These are phyloP conservation scores for Calonectria naviculata DNA, from an alignment of 2,329 filamentous ascomycete species.

Conservation along the genomic window DNA sequence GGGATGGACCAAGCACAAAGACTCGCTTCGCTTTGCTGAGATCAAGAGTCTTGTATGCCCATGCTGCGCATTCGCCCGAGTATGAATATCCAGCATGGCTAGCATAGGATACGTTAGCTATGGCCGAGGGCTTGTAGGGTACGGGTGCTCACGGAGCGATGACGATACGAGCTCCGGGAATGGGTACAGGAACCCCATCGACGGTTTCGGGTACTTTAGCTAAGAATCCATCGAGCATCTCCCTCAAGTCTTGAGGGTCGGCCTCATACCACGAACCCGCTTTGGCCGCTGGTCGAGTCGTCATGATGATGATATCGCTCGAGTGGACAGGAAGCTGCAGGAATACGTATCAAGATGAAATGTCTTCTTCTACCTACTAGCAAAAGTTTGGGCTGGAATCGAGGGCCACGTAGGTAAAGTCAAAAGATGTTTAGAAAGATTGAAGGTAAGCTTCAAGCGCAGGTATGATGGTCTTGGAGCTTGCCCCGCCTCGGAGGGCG, in stretches of 20 bases:
- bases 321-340: neutral
- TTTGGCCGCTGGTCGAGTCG: conserved; percentile 71
- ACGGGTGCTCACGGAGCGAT: conserved; percentile 85
- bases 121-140: fast-evolving
- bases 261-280: conserved; percentile 90
- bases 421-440: neutral
- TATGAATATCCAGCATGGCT: conserved; percentile 96
- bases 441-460: neutral
- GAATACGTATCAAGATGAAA: neutral
- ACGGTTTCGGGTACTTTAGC: conserved; percentile 74
- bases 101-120: conserved; percentile 7
- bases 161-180: conserved; percentile 81
- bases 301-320: conserved; percentile 29
- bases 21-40: conserved; percentile 85
- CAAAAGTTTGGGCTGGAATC: neutral
- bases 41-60: conserved; percentile 92
- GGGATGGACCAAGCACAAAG: conserved; percentile 93
- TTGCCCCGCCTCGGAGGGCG: conserved; percentile 14
- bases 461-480: neutral
- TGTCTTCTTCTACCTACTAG: neutral
- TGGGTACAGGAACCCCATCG: conserved; percentile 70
- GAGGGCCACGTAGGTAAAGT: neutral
- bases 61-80: conserved; percentile 91
- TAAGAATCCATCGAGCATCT: conserved; percentile 82
- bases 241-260: conserved; percentile 67